Conservation (phyloP, 1,284 basidiomycete species). For the Tausonia pullulans region DNA sequence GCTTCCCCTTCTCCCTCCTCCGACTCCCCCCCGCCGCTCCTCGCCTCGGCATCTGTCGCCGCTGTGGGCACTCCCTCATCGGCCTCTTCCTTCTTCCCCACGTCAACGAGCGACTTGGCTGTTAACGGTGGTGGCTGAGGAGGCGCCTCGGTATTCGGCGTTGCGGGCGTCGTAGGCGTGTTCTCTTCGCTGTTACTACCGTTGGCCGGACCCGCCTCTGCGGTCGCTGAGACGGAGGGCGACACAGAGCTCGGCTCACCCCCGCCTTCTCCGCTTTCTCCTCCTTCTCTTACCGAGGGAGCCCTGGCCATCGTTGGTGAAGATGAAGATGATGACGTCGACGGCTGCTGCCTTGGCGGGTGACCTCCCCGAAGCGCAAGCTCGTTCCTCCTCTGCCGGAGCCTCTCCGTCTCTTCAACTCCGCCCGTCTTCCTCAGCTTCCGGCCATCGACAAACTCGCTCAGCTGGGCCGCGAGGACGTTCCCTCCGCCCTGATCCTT, state of each 20-base stretch:
- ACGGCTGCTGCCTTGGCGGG: no score
- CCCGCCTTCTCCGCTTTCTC: no score
- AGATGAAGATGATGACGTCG: no score
- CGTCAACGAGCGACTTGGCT: background rate
- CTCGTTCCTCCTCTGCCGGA: conserved; percentile 71
- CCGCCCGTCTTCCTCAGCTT: conserved; percentile 90
- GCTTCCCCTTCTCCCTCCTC: background rate
- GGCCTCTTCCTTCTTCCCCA: background rate
- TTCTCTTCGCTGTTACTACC: no score
- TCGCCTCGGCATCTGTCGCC: background rate
- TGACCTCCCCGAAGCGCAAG: conserved; percentile 43
- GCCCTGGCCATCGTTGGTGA: no score
- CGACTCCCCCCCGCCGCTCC: background rate
- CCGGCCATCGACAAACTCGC: conserved; percentile 68
- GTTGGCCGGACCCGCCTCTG: no score
- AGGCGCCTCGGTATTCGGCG: no score
- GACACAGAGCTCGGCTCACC: no score
- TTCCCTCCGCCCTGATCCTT: conserved; percentile 43
- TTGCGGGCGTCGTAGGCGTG: no score
- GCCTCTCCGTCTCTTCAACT: conserved; percentile 76
- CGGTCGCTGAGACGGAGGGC: no score
- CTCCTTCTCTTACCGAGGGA: no score
- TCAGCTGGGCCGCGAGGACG: conserved; percentile 70
- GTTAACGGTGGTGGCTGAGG: no score
- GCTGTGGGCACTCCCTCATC: background rate